Evolutionary conservation across 2,329 filamentous ascomycete species (phyloP), one percentile per base, ranked within the genome.

Genomic region (Dothidotthia symphoricarpi): DNA sequence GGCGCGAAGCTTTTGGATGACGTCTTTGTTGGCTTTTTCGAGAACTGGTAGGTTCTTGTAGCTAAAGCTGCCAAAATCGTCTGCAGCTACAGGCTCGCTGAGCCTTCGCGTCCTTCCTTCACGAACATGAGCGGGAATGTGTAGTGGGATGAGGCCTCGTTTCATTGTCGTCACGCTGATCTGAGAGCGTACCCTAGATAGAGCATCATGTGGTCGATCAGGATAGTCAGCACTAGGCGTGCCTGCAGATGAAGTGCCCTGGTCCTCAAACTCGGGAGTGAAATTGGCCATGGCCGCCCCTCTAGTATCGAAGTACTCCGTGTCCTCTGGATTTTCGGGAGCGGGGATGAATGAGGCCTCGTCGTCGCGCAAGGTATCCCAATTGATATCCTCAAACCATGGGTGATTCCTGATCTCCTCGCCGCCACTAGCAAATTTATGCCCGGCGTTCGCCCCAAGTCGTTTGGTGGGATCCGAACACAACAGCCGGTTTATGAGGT

Each of bases 1-100:
- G 15, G 90, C 88, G 9, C 90, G 83, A 40, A 98, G 75, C 65
- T 97, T 97, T 57, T 97, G 90, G 22, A 98, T 95, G 19, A 97
- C 89, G 57, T 98, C 93, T 64, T 98, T 98, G 69, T 98, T 98
- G 37, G 93, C 93, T 67, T 96, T 97, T 58, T 97, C 93, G 13
- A 98, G 75, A 14, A 97, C 91, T 0, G 91, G 90, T 32, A 98
- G 72, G 56, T 98, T 98, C 71, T 98, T 98, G 75, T 95, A 98
- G 26, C 88, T 82, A 67, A 98, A 98, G 47, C 82, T 89, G 22
- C 93, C 93, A 73, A 98, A 98, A 63, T 98, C 94, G 64, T 98
- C 93, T 1, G 84, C 78, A 22, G 82, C 79, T 12, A 91, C 82
- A 1, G 93, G 93, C 66, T 98, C 93, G 64, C 91, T 97, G 26